phyloP scores from a whole-genome alignment of 2,329 filamentous ascomycete genomes.

The Penicillium sp. region DNA sequence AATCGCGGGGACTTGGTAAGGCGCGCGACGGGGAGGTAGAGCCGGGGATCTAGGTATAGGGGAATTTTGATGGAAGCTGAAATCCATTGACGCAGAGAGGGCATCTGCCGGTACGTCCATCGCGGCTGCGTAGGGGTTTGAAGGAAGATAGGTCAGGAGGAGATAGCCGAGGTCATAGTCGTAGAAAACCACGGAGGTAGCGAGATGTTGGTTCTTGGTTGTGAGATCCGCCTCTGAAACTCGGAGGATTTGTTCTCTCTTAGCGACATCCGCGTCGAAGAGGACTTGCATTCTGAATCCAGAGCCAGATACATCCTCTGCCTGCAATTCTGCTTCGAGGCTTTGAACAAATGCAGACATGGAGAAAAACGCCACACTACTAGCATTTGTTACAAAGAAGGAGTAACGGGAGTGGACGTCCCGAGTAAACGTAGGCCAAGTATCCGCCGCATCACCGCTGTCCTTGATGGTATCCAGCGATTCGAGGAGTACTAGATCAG shows the following conservation, averaged over 20 bases:
- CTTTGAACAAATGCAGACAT: slow-evolving; percentile 61
- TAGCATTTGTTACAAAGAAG: slow-evolving; percentile 61
- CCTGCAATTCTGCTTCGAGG: slow-evolving; percentile 61
- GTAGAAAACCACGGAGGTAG: slow-evolving; percentile 57
- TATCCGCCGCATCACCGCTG: slow-evolving; percentile 25
- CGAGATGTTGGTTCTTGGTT: slow-evolving; percentile 41
- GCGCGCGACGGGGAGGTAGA: slow-evolving; percentile 42
- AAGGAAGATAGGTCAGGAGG: slow-evolving; percentile 54
- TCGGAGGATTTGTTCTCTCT: slow-evolving; percentile 54
- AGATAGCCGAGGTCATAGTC: slow-evolving; percentile 64
- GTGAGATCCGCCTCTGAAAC: slow-evolving; percentile 36
- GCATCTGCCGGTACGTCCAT: slow-evolving; percentile 54
- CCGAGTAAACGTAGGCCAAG: slow-evolving; percentile 60
- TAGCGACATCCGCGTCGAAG: slow-evolving; percentile 55
- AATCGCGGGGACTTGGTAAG: slow-evolving; percentile 48
- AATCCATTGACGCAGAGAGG: slow-evolving; percentile 33
- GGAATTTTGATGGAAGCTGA: slow-evolving; percentile 29
- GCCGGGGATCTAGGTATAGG: slow-evolving; percentile 27
- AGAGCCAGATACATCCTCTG: slow-evolving; percentile 55
- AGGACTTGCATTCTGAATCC: slow-evolving; percentile 62
- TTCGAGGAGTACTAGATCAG: slow-evolving; percentile 50
- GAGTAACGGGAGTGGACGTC: slow-evolving; percentile 61
- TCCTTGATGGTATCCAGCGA: slow-evolving; percentile 46
- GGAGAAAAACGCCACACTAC: slow-evolving; percentile 59
- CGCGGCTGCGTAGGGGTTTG: slow-evolving; percentile 55